Evolutionary conservation across 2,329 filamentous ascomycete genomes (phyloP).

Genomic region (Zymoseptoria pseudotritici): DNA sequence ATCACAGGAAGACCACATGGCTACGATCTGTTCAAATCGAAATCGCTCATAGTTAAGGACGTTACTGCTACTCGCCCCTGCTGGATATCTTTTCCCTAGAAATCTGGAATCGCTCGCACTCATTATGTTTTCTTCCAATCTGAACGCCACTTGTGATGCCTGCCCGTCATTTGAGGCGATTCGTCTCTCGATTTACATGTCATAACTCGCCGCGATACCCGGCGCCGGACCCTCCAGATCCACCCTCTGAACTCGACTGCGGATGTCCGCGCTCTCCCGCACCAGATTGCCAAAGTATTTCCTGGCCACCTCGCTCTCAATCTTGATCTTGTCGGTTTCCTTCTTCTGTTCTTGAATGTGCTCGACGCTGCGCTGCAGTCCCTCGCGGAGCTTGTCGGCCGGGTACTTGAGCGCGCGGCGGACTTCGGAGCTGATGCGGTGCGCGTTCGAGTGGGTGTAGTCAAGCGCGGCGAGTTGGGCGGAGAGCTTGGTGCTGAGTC

Average conservation of each 20-base stretch:
- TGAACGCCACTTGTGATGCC: neutral
- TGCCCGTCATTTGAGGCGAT: neutral
- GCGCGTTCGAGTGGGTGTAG: constrained; percentile 84
- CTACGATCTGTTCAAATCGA: neutral
- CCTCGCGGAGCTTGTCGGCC: constrained; percentile 75
- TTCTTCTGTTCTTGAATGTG: constrained; percentile 70
- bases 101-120: neutral
- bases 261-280: constrained; percentile 49
- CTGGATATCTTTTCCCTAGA: neutral
- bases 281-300: constrained; percentile 89
- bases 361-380: constrained; percentile 77
- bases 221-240: constrained; percentile 47
- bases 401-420: constrained; percentile 84
- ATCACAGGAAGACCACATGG: neutral
- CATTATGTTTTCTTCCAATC: neutral
- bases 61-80: neutral
- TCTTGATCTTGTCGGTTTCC: constrained; percentile 72
- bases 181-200: constrained; percentile 11
- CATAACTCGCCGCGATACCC: constrained; percentile 33
- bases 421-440: constrained; percentile 75
- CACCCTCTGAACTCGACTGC: constrained; percentile 42
- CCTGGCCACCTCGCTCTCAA: constrained; percentile 75
- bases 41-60: neutral
- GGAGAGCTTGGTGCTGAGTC: constrained; percentile 77
- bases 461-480: constrained; percentile 73